Evolutionary conservation across 495 filamentous ascomycete species (phyloP).

Genomic region (Penicillium angulare): DNA sequence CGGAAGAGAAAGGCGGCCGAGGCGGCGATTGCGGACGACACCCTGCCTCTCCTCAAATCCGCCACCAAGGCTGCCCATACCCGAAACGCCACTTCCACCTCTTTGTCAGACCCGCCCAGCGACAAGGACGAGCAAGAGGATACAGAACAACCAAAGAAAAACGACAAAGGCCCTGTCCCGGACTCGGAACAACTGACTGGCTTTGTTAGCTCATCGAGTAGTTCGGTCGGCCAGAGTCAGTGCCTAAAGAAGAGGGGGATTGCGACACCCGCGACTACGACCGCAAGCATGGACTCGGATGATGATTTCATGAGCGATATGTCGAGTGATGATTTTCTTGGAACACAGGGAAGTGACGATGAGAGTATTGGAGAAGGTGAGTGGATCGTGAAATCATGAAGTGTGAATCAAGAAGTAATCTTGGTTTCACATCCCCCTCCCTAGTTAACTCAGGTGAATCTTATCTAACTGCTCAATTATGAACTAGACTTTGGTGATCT

Average conservation of each 20-base stretch:
- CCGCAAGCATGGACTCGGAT: constrained; percentile 82
- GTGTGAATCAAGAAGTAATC: too few species aligned
- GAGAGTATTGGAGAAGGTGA: constrained; percentile 78
- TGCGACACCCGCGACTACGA: constrained; percentile 47
- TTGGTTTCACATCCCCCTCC: too few species aligned
- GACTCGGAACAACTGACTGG: background rate
- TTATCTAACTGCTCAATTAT: too few species aligned
- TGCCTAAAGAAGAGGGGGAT: constrained; percentile 27
- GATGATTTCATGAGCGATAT: constrained; percentile 90
- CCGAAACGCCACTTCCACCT: constrained; percentile 26
- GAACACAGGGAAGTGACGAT: constrained; percentile 69
- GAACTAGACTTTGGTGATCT: constrained; percentile 68
- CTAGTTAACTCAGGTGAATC: too few species aligned
- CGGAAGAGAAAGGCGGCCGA: constrained; percentile 93
- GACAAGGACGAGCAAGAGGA: too few species aligned
- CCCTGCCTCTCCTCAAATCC: constrained; percentile 29
- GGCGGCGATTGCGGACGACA: constrained; percentile 59
- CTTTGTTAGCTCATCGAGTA: constrained; percentile 5
- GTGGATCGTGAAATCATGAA: too few species aligned
- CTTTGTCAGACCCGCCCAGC: constrained; percentile 12
- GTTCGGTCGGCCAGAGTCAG: constrained; percentile 2
- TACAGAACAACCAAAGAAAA: background rate
- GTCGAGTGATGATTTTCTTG: constrained; percentile 73
- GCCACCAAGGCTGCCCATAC: constrained; percentile 34
- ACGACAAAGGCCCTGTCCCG: background rate